Conservation (phyloP, 148 eudicot species). For the Beta vulgaris region DNA sequence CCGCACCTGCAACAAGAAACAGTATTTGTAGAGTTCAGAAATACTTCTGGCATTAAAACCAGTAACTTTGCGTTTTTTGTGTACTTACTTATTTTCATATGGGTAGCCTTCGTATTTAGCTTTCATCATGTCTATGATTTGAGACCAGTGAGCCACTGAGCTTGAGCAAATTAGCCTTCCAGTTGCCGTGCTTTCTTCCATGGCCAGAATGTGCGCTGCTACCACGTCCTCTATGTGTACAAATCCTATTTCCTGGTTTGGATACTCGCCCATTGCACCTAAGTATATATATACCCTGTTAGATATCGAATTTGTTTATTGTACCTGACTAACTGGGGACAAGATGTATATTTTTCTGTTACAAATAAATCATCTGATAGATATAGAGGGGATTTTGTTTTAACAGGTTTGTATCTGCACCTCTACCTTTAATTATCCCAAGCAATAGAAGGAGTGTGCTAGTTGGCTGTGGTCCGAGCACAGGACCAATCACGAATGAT, state of each 20-base stretch:
- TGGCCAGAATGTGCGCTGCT: constrained; percentile 74
- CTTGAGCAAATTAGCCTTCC: constrained; percentile 82
- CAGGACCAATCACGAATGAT: constrained; percentile 76
- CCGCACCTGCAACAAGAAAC: constrained; percentile 48
- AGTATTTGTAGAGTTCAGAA: background rate
- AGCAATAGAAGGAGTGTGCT: constrained; percentile 69
- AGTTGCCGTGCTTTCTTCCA: constrained; percentile 69
- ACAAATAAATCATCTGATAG: background rate
- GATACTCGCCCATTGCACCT: constrained; percentile 70
- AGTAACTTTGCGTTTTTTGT: background rate
- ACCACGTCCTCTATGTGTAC: constrained; percentile 80
- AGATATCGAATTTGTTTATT: no score
- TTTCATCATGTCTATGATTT: constrained; percentile 74
- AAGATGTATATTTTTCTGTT: no score
- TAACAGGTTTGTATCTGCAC: background rate
- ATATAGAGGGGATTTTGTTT: no score
- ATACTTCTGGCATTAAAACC: background rate
- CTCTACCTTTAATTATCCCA: constrained; percentile 58
- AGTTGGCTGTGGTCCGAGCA: constrained; percentile 84
- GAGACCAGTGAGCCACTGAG: constrained; percentile 86
- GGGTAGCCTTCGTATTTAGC: constrained; percentile 73
- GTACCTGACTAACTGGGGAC: no score
- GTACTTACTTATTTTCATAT: constrained; percentile 59
- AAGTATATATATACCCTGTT: no score
- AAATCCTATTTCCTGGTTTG: constrained; percentile 70